Conservation (phyloP, 768 basidiomycete genomes). For the Cyclocybe cylindracea region DNA sequence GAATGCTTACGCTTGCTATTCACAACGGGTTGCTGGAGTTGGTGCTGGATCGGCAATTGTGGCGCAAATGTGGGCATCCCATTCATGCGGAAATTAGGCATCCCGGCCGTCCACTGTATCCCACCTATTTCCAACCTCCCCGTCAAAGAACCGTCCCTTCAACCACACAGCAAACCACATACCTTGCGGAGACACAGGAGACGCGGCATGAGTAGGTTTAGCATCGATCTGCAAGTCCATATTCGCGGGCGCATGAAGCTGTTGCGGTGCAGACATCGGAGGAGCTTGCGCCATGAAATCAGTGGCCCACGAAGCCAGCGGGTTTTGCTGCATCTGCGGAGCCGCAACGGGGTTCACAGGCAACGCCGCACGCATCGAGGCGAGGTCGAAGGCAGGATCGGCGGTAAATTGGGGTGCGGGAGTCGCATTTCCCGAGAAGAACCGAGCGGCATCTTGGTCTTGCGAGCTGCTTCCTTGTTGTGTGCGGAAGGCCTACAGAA, state of each 20-base stretch:
- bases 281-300: constrained; percentile 53
- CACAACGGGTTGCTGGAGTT: constrained; percentile 24
- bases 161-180: neutral
- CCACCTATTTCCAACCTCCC: constrained; percentile 23
- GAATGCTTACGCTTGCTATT: constrained; percentile 43
- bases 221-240: constrained; percentile 16
- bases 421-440: constrained; percentile 51
- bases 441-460: constrained; percentile 69
- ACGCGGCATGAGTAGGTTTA: constrained; percentile 5
- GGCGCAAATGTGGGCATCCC: constrained; percentile 37
- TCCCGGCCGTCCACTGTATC: constrained; percentile 40
- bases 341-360: constrained; percentile 28
- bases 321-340: constrained; percentile 23
- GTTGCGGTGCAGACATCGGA: constrained; percentile 18
- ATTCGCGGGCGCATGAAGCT: constrained; percentile 5
- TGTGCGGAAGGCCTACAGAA: constrained; percentile 59
- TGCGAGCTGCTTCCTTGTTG: constrained; percentile 43
- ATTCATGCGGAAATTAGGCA: constrained; percentile 38
- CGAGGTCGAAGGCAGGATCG: constrained; percentile 56
- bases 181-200: constrained; percentile 19
- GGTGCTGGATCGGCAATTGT: constrained; percentile 27
- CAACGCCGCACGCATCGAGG: constrained; percentile 51
- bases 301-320: constrained; percentile 55
- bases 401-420: constrained; percentile 34
- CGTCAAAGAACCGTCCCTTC: neutral